Evolutionary conservation across 176 grass and related monocot species (phyloP), one percentile per base, ranked within the genome.

Genomic region (Elymus sibiricus): DNA sequence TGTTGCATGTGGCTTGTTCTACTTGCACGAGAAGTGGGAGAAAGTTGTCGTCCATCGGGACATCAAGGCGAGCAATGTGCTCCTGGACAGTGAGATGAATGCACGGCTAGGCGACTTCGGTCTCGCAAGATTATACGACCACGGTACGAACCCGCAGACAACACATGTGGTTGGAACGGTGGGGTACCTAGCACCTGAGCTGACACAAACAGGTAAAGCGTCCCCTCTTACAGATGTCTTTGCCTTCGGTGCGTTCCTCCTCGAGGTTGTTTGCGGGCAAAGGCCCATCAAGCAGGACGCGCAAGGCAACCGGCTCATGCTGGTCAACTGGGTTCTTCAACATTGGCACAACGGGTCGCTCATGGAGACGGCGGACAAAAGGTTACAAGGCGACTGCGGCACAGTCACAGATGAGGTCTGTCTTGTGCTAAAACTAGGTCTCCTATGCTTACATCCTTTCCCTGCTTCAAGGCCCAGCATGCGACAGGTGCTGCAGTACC

Each of bases 311-410:
- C 21, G 21, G 2, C 0, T 62, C 1, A 14, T 63, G 12, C 6
- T 90, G 27, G 35, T 82, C 9, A n/a, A 86, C 14, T 90, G 83
- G 88, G 88, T 90, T 13, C 27, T 70, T 24, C 21, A 71, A n/a
- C 74, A 60, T 37, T 82, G 70, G 70, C 37, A 9, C 0, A 53
- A 28, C 3, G 71, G 83, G 1, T 28, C 60, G 6, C 28, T 90
- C 12, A 53, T 37, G 0, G 15, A 44, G 10, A 49, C 78, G 1
- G 35, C 34, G 11, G 88, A 86, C 28, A 11, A 0, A 6, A 77
- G 70, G 17, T 9, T 90, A 1, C 43, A 26, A 42, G 56, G 67
- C 1, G 34, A 15, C 2, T 85, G 49, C 2, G 35, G 2, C 12
- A 39, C 38, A 39, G 22, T 4, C 15, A 16, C 0, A 3, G 69